A percentile compares a stretch with the other conserved stretches of the same genome.
Conservation (phyloP, 2,329 filamentous ascomycete species). For the Sclerotinia minor region DNA sequence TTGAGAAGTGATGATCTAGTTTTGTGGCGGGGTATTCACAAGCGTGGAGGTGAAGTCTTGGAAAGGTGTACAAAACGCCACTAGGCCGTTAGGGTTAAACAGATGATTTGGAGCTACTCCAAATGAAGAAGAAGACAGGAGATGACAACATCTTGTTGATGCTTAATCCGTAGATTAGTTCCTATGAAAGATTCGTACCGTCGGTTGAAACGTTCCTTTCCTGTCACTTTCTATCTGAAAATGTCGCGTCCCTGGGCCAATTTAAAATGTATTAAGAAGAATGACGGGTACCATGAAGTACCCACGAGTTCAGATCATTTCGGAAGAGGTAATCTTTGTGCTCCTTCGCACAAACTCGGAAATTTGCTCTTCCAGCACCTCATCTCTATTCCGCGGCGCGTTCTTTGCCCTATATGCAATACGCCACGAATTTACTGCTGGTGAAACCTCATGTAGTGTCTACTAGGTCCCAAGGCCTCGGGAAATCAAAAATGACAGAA, state of each 20-base stretch:
- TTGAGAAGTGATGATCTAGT: not conserved
- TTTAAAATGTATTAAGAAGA: not conserved
- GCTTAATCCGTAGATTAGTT: not conserved
- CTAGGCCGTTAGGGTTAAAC: not conserved
- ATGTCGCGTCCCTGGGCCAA: not conserved
- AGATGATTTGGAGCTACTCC: not conserved
- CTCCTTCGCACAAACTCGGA: not conserved
- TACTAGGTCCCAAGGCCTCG: constrained; percentile 1
- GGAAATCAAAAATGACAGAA: constrained; percentile 3
- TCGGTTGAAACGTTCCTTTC: not conserved
- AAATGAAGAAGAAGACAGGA: not conserved
- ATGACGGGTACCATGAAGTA: not conserved
- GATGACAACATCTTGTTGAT: not conserved
- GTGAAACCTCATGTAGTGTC: not conserved
- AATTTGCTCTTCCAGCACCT: not conserved
- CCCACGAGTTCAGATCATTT: constrained; percentile 8
- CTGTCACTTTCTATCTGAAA: not conserved
- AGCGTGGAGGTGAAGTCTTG: constrained; percentile 15
- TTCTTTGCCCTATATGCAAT: not conserved
- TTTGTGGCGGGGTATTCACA: constrained; percentile 4
- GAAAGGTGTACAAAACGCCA: not conserved
- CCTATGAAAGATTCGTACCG: not conserved
- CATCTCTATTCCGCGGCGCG: not conserved
- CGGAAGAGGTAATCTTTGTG: not conserved
- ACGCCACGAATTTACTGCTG: not conserved